phyloP scores from a whole-genome alignment of 495 filamentous ascomycete species.

The Trichocladium uniseriatum region DNA sequence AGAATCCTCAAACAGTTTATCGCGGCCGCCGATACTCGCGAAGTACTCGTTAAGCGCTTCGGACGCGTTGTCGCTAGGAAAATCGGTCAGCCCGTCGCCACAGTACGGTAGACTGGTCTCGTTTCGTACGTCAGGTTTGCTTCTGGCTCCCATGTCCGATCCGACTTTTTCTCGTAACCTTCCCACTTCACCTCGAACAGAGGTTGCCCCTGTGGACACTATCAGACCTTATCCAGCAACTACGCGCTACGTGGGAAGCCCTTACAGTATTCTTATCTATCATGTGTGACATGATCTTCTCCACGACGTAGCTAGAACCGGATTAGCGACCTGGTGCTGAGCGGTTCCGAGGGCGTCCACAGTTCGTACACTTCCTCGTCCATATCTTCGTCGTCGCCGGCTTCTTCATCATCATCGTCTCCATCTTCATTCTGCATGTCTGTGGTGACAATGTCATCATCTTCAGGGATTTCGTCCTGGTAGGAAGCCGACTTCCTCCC shows the following conservation, averaged over 20 bases:
- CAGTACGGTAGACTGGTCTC: neutral
- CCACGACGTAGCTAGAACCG: slow-evolving; percentile 43
- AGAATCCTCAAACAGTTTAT: slow-evolving; percentile 38
- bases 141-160: slow-evolving; percentile 54
- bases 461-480: slow-evolving; percentile 4
- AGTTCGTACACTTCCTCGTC: slow-evolving; percentile 36
- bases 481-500: slow-evolving; percentile 15
- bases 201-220: slow-evolving; percentile 26
- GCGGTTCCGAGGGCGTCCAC: neutral
- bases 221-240: neutral
- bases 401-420: slow-evolving; percentile 30
- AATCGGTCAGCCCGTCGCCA: neutral
- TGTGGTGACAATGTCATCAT: slow-evolving; percentile 4
- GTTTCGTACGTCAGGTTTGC: slow-evolving; percentile 43
- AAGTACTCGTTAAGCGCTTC: slow-evolving; percentile 40
- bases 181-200: slow-evolving; percentile 54
- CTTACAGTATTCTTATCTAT: slow-evolving; percentile 30
- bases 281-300: slow-evolving; percentile 46
- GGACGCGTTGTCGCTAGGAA: slow-evolving; percentile 33
- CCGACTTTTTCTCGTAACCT: slow-evolving; percentile 48
- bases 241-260: neutral
- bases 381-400: slow-evolving; percentile 28
- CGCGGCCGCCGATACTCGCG: slow-evolving; percentile 41
- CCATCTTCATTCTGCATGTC: slow-evolving; percentile 18
- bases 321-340: slow-evolving; percentile 2